Evolutionary conservation across 2,329 filamentous ascomycete species (phyloP).

Genomic region (Nemania bipapillata): DNA sequence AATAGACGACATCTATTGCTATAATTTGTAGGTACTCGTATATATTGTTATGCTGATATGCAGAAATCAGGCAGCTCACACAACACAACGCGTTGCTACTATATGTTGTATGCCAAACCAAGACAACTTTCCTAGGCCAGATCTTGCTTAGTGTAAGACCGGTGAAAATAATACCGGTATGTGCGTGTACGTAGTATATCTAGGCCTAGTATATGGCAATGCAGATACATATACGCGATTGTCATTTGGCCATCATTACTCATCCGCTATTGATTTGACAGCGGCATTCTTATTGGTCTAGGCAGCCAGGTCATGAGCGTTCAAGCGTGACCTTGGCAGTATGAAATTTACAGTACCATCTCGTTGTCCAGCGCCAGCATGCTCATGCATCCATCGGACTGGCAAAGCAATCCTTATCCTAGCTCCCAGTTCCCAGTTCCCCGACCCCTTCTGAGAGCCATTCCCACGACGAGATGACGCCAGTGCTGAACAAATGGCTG

Average conservation of each 20-base stretch:
- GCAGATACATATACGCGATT: conserved; percentile 20
- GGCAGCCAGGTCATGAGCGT: conserved; percentile 3
- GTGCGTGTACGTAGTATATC: no score
- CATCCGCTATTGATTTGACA: conserved; percentile 23
- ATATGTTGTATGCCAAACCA: background rate
- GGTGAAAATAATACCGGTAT: conserved; percentile 1
- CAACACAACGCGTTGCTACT: background rate
- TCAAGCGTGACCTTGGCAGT: conserved; percentile 30
- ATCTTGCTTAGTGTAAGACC: conserved; percentile 12
- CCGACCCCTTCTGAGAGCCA: background rate
- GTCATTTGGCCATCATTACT: conserved; percentile 31
- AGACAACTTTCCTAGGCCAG: background rate
- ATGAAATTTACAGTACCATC: conserved; percentile 18
- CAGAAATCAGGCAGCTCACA: background rate
- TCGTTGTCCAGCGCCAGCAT: background rate
- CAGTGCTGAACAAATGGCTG: conserved; percentile 15
- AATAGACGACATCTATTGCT: conserved; percentile 15
- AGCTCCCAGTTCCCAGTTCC: conserved; percentile 22
- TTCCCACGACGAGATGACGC: background rate
- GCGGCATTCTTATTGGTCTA: conserved; percentile 24
- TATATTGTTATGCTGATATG: background rate
- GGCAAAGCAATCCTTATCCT: conserved; percentile 12
- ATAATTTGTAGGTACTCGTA: no score
- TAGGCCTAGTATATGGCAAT: no score
- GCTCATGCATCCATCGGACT: conserved; percentile 21